A percentile compares a stretch with the other conserved stretches of the same genome.
These are phyloP conservation scores for Marchantia polymorpha DNA, from an alignment of 225 moss, liverwort and hornwort genomes.

Conservation along the genomic window DNA sequence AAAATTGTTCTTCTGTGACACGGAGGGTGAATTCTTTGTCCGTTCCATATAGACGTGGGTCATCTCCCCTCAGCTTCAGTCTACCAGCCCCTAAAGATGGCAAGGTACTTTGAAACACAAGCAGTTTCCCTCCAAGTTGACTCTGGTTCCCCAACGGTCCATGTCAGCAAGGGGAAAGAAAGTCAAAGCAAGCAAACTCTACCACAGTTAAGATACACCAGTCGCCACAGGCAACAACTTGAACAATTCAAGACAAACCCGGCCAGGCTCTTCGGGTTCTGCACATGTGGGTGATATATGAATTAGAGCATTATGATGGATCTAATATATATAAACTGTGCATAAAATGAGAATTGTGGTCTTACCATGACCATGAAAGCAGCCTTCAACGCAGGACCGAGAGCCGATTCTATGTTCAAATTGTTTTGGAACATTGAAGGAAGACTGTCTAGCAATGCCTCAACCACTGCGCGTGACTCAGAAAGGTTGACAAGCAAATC, in stretches of 20 bases:
- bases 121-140: conserved; percentile 94
- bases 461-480: conserved; percentile 86
- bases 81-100: conserved; percentile 92
- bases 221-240: not conserved
- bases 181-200: not conserved
- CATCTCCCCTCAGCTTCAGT: conserved; percentile 86
- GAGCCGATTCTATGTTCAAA: conserved; percentile 84
- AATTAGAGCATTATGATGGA: too few relatives aligned
- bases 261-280: not conserved
- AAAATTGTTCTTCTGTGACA: conserved; percentile 83
- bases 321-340: not conserved
- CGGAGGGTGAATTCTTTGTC: conserved; percentile 80
- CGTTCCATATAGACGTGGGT: conserved; percentile 83
- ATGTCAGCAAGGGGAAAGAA: not conserved
- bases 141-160: conserved; percentile 52
- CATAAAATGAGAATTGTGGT: not conserved
- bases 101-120: conserved; percentile 86
- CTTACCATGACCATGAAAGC: conserved; percentile 89
- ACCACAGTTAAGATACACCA: not conserved
- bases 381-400: conserved; percentile 92
- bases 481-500: conserved; percentile 97
- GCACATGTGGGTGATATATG: too few relatives aligned
- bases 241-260: not conserved
- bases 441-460: conserved; percentile 81
- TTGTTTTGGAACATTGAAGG: conserved; percentile 91